These are phyloP conservation scores for Zoysia pacifica DNA, from an alignment of 176 grass and related monocot species.

Conservation along the genomic window DNA sequence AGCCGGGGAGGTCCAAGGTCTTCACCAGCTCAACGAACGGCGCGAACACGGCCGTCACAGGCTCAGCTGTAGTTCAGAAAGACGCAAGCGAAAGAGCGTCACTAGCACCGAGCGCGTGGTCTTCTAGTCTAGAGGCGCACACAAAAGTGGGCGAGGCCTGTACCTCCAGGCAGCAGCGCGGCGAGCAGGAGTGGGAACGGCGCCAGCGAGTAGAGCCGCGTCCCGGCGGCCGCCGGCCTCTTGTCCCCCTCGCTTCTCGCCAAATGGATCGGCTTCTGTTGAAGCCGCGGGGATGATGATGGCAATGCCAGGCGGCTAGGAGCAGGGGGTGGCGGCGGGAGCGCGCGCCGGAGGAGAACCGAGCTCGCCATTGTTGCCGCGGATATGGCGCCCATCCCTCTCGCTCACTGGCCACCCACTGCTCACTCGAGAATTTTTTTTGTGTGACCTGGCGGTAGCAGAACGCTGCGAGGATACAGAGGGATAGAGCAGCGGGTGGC, in stretches of 20 bases:
- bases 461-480: neutral
- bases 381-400: constrained; percentile 40
- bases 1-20: constrained; percentile 65
- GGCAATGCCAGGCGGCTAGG: constrained; percentile 7
- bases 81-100: neutral
- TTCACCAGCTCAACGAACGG: constrained; percentile 87
- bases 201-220: constrained; percentile 60
- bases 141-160: neutral
- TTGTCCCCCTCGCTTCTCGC: constrained; percentile 18
- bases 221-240: constrained; percentile 20
- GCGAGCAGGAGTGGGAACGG: constrained; percentile 74
- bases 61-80: constrained; percentile 29
- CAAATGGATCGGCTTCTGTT: neutral
- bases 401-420: neutral
- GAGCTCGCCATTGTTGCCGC: constrained; percentile 51
- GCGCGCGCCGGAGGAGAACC: constrained; percentile 16
- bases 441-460: neutral
- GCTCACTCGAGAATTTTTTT: neutral
- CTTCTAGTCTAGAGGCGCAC: neutral
- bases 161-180: constrained; percentile 69
- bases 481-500: neutral
- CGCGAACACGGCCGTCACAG: constrained; percentile 58
- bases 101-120: neutral
- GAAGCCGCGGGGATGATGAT: neutral
- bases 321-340: constrained; percentile 3